Conservation (phyloP, 495 filamentous ascomycete genomes). For the Beverwykella pulmonaria region DNA sequence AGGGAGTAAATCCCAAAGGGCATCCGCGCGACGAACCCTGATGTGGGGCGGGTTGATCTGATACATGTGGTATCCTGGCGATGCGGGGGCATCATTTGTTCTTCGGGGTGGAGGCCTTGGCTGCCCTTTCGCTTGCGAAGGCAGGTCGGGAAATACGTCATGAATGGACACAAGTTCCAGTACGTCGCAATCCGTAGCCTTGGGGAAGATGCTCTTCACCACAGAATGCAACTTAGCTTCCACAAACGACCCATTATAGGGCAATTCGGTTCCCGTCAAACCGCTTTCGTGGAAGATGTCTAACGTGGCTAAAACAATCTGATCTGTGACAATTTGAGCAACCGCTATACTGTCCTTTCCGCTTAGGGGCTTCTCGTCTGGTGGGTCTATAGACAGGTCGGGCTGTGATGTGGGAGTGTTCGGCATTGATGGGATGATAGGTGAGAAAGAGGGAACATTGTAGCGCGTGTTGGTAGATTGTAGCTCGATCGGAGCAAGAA, state of each 20-base stretch:
- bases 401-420: constrained; percentile 46
- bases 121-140: constrained; percentile 30
- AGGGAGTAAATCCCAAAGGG: constrained; percentile 74
- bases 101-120: constrained; percentile 27
- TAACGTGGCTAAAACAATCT: constrained; percentile 50
- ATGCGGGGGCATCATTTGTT: constrained; percentile 20
- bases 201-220: constrained; percentile 27
- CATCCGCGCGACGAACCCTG: constrained; percentile 74
- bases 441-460: constrained; percentile 40
- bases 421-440: constrained; percentile 54
- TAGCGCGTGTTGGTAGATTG: constrained; percentile 5
- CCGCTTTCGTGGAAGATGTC: constrained; percentile 28
- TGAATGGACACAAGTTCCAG: constrained; percentile 15
- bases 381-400: constrained; percentile 8
- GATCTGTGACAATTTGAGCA: constrained; percentile 65
- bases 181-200: constrained; percentile 29
- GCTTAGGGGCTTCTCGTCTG: constrained; percentile 30
- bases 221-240: constrained; percentile 7
- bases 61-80: constrained; percentile 40
- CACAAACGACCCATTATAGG: background rate
- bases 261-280: background rate
- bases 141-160: constrained; percentile 32
- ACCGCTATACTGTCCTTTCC: constrained; percentile 56
- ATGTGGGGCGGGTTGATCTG: constrained; percentile 65
- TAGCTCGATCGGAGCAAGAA: constrained; percentile 22